These are phyloP conservation scores for Phaseolus lunatus DNA, from an alignment of 306 rosid species.

Conservation along the genomic window DNA sequence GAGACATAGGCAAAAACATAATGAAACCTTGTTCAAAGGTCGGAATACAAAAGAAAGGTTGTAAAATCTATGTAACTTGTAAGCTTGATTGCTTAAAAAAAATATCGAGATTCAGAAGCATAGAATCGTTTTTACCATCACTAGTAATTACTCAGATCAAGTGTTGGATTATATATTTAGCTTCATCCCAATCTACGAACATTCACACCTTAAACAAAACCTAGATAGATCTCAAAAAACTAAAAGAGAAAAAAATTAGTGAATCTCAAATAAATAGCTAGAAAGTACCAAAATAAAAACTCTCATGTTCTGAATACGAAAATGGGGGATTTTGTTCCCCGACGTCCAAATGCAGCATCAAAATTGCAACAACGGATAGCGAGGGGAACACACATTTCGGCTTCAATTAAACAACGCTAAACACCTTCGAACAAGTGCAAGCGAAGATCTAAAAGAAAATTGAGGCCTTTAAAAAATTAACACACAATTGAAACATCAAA, in stretches of 20 bases:
- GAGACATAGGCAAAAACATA: too few relatives aligned
- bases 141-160: conserved; percentile 47
- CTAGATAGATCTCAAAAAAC: not conserved
- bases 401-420: conserved; percentile 42
- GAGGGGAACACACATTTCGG: conserved; percentile 67
- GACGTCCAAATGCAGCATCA: conserved; percentile 70
- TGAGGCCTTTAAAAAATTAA: conserved; percentile 42
- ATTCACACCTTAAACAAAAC: fast-evolving
- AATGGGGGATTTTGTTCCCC: conserved; percentile 56
- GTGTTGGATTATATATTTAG: conserved; percentile 54
- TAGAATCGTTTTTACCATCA: conserved; percentile 27
- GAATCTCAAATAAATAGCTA: too few relatives aligned
- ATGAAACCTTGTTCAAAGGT: too few relatives aligned
- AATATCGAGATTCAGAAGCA: conserved; percentile 49
- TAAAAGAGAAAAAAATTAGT: too few relatives aligned
- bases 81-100: too few relatives aligned
- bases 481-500: too few relatives aligned
- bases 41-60: too few relatives aligned
- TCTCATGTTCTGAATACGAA: too few relatives aligned
- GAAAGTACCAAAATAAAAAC: too few relatives aligned
- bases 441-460: conserved; percentile 8
- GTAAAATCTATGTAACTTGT: too few relatives aligned
- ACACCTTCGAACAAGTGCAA: conserved; percentile 36
- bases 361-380: conserved; percentile 69
- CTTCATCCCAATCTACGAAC: conserved; percentile 50